A percentile compares a stretch with the other conserved stretches of the same genome.
phyloP scores from a whole-genome alignment of 805 yeast species.

The Wickerhamiella slavikovae region DNA sequence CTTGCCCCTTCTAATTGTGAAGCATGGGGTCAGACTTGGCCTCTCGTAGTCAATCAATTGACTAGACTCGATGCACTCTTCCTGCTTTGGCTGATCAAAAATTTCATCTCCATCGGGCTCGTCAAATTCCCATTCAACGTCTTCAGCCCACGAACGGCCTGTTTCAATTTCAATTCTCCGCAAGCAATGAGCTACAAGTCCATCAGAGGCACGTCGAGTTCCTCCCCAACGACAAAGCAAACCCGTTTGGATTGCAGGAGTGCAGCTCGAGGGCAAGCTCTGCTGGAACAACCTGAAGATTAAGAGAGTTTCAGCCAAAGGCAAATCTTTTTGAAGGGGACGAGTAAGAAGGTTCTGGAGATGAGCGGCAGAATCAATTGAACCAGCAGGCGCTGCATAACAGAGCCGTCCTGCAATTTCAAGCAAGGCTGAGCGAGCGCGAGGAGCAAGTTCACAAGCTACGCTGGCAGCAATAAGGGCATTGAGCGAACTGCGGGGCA shows the following conservation, averaged over 20 bases:
- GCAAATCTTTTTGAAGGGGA: background rate
- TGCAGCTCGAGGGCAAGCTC: slow-evolving; percentile 28
- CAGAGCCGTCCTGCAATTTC: slow-evolving; percentile 20
- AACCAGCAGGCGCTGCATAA: slow-evolving; percentile 4
- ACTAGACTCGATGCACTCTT: no score
- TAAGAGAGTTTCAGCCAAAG: slow-evolving; percentile 15
- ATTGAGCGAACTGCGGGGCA: no score
- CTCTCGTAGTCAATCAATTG: no score
- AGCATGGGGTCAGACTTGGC: no score
- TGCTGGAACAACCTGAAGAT: slow-evolving; percentile 29
- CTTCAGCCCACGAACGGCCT: slow-evolving; percentile 42
- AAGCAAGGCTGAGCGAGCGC: no score
- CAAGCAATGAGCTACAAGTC: slow-evolving; percentile 35
- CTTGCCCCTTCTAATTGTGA: no score
- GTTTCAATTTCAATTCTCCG: slow-evolving; percentile 32
- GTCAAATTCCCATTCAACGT: slow-evolving; percentile 46
- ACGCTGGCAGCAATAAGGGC: no score
- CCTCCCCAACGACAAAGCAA: slow-evolving; percentile 43
- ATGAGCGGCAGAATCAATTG: slow-evolving; percentile 25
- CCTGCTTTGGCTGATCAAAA: no score
- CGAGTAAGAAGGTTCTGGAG: slow-evolving; percentile 37
- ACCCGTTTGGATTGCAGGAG: slow-evolving; percentile 25
- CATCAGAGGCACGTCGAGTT: slow-evolving; percentile 36
- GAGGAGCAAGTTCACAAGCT: no score
- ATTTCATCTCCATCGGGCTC: no score